These are phyloP conservation scores for Mycena galopus DNA, from an alignment of 768 basidiomycete species.

Conservation along the genomic window DNA sequence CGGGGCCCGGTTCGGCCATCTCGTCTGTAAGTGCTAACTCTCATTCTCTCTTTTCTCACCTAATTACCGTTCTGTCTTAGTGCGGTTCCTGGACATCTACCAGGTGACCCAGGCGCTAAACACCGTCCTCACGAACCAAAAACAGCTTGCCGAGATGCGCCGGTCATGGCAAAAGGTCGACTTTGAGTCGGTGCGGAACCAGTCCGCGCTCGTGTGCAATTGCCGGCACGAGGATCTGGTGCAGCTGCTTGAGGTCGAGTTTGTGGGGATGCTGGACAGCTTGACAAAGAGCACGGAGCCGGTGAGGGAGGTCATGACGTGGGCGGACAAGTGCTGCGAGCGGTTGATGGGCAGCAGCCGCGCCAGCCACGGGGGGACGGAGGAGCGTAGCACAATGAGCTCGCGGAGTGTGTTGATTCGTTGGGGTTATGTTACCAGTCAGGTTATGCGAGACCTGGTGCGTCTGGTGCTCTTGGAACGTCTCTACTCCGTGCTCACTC, in stretches of 20 bases:
- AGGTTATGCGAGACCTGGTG: constrained; percentile 93
- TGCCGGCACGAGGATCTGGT: constrained; percentile 92
- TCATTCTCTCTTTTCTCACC: constrained; percentile 9
- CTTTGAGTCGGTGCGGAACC: constrained; percentile 92
- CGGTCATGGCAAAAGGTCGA: constrained; percentile 91
- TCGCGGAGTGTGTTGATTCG: constrained; percentile 90
- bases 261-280: constrained; percentile 80
- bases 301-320: constrained; percentile 88
- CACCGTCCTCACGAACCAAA: constrained; percentile 90
- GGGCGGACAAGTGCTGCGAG: constrained; percentile 94
- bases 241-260: constrained; percentile 88
- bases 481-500: constrained; percentile 8
- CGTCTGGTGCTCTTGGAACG: constrained; percentile 44
- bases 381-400: constrained; percentile 86
- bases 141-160: constrained; percentile 88
- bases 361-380: constrained; percentile 62
- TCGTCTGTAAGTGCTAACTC: constrained; percentile 75
- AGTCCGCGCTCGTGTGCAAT: constrained; percentile 93
- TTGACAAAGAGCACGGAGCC: constrained; percentile 81
- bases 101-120: constrained; percentile 91
- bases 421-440: constrained; percentile 94
- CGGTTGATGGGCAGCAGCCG: constrained; percentile 81
- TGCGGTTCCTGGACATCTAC: constrained; percentile 92
- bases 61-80: constrained; percentile 51
- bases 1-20: constrained; percentile 91